Base-by-base conservation (phyloP, 768 basidiomycete genomes). In the Pholiota conissans region DNA sequence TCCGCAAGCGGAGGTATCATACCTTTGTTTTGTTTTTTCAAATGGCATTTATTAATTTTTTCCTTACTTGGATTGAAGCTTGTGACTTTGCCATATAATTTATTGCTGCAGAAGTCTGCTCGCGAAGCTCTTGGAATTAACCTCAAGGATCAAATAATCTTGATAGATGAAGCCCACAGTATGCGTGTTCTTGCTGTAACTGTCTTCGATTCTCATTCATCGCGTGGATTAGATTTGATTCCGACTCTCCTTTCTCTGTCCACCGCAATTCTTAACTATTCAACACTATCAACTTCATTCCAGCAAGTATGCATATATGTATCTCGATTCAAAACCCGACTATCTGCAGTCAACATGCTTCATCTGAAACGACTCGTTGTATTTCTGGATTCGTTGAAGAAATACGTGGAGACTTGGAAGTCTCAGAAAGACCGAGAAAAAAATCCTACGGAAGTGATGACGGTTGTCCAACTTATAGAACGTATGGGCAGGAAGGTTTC, bases 81-180 rank as follows among this genome's bases (percentile, higher is more conserved):
- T 0, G 85, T 97, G n/a, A 89, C 90, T 0, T 77, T 98, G 7
- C 97, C 96, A 0, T 99, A 99, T 69, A 96, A 95, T 70, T 85
- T 98, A 18, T 77, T 98, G 1, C 75, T 99, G 4, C 88, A 93
- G 60, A 88, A 84, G 59, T 80, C 82, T 1, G 91, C 95, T 1
- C 79, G 96, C 49, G 93, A 97, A 65, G 86, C 93, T 0, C 78
- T 98, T 0, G 90, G 90, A 2, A 95, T 99, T 57, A 84, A 92
- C 66, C 75, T 97, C 45, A 89, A 81, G 10, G 83, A 87, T 65
- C 93, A 97, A 64, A 78, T 98, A 16, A 84, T 99, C 28, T 80
- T 98, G 22, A 85, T 99, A 53, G 96, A 99, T 66, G 96, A 99
- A 75, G 96, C 96, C 0, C 96, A 99, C 71, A 98, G 93, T 95